phyloP scores from a whole-genome alignment of 2,329 filamentous ascomycete genomes.

The Thielaviopsis musarum region DNA sequence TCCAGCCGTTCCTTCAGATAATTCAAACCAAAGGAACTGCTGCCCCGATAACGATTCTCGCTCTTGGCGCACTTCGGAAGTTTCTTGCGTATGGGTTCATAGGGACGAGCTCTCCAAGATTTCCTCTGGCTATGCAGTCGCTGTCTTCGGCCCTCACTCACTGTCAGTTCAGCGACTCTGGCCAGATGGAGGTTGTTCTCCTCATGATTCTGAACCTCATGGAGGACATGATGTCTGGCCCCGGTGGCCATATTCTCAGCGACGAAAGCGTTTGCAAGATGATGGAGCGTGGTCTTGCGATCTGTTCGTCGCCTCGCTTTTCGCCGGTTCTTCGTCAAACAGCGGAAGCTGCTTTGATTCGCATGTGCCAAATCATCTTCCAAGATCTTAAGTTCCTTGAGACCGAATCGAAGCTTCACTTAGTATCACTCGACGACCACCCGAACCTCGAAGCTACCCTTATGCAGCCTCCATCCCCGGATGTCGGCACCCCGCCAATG shows the following conservation, averaged over 20 bases:
- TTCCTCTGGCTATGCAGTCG: conserved; percentile 83
- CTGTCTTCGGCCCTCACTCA: conserved; percentile 91
- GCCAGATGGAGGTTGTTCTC: conserved; percentile 88
- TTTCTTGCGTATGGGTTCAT: conserved; percentile 94
- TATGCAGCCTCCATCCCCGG: conserved; percentile 39
- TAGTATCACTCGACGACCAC: conserved; percentile 48
- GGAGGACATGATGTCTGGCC: conserved; percentile 94
- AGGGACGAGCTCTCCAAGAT: conserved; percentile 64
- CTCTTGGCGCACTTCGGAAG: conserved; percentile 84
- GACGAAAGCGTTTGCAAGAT: conserved; percentile 98
- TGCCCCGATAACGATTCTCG: conserved; percentile 87
- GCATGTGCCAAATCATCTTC: conserved; percentile 98
- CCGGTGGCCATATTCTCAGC: conserved; percentile 81
- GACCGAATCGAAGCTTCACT: conserved; percentile 51
- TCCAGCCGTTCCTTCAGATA: conserved; percentile 90
- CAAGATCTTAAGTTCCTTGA: conserved; percentile 79
- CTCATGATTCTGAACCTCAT: conserved; percentile 90
- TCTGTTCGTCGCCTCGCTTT: conserved; percentile 86
- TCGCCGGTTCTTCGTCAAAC: conserved; percentile 81
- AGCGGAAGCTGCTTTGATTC: conserved; percentile 92
- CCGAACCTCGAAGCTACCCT: conserved; percentile 60
- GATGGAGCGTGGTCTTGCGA: conserved; percentile 95
- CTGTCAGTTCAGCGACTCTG: conserved; percentile 88
- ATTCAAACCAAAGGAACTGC: conserved; percentile 93
- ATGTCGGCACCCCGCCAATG: conserved; percentile 10